These are phyloP conservation scores for Ophiostoma ips DNA, from an alignment of 2,329 filamentous ascomycete species.

Conservation along the genomic window DNA sequence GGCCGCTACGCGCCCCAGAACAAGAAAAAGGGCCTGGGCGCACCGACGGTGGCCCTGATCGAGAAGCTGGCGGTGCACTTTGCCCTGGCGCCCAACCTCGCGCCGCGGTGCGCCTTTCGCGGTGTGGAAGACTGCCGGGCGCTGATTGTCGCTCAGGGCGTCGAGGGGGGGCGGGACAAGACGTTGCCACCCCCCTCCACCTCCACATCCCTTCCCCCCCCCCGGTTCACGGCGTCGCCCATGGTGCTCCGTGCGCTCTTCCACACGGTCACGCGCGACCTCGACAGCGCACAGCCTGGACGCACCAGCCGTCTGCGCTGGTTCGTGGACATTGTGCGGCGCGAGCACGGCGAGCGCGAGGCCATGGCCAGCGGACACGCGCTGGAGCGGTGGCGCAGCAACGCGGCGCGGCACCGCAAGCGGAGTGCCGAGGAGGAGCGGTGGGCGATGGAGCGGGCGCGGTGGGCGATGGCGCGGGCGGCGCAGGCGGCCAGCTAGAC, in stretches of 20 bases:
- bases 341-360: conserved; percentile 15
- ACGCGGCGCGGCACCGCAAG: conserved; percentile 6
- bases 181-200: not conserved
- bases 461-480: not conserved
- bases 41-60: conserved; percentile 13
- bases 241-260: conserved; percentile 20
- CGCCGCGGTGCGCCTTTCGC: conserved; percentile 17
- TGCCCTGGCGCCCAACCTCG: conserved; percentile 13
- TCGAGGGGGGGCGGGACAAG: not conserved
- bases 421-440: not conserved
- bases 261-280: conserved; percentile 22
- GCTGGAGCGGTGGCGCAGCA: conserved; percentile 15
- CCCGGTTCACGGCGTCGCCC: conserved; percentile 7
- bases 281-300: conserved; percentile 21
- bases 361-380: conserved; percentile 14
- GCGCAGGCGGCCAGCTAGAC: not conserved
- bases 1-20: not conserved
- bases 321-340: conserved; percentile 21
- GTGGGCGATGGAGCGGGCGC: not conserved
- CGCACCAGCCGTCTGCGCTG: conserved; percentile 23
- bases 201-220: not conserved
- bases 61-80: conserved; percentile 13
- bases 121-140: conserved; percentile 21
- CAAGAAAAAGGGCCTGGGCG: not conserved
- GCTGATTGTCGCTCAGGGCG: conserved; percentile 16